phyloP scores from a whole-genome alignment of 768 basidiomycete genomes.

The Suillus variegatus region DNA sequence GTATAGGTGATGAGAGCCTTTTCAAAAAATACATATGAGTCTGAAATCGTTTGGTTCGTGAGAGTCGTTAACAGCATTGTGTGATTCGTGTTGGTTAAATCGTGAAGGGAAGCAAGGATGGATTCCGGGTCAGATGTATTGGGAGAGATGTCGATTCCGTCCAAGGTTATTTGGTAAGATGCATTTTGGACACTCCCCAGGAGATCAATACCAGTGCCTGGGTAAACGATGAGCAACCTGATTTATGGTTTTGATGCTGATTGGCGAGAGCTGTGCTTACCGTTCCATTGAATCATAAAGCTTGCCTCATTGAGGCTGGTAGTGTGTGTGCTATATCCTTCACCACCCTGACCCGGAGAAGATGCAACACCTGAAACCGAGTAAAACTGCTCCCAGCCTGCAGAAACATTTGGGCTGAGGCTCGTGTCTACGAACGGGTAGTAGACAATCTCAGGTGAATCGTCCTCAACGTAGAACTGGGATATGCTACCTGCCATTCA shows the following conservation, averaged over 20 bases:
- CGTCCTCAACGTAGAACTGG: slow-evolving; percentile 60
- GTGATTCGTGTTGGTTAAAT: slow-evolving; percentile 52
- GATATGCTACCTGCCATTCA: slow-evolving; percentile 29
- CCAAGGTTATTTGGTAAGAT: slow-evolving; percentile 51
- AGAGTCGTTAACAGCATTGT: slow-evolving; percentile 55
- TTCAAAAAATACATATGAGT: slow-evolving; percentile 55
- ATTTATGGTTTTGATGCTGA: slow-evolving; percentile 5
- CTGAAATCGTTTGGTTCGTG: slow-evolving; percentile 29
- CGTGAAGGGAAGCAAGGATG: slow-evolving; percentile 50
- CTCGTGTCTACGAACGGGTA: slow-evolving; percentile 60
- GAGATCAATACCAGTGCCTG: slow-evolving; percentile 68
- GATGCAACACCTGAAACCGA: slow-evolving; percentile 48
- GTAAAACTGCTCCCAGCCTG: slow-evolving; percentile 74
- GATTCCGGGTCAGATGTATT: slow-evolving; percentile 29
- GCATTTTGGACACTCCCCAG: slow-evolving; percentile 50
- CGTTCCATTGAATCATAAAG: slow-evolving; percentile 59
- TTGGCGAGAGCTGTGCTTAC: slow-evolving; percentile 38
- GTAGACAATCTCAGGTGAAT: slow-evolving; percentile 65
- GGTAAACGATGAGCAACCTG: neutral
- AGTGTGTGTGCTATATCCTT: slow-evolving; percentile 60
- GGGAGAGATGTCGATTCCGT: slow-evolving; percentile 39
- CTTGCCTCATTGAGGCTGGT: slow-evolving; percentile 62
- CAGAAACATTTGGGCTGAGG: slow-evolving; percentile 45
- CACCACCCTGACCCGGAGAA: slow-evolving; percentile 44
- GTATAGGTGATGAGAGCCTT: slow-evolving; percentile 50